phyloP scores from a whole-genome alignment of 352 stramenopile genomes.

The Pythium phragmitis region DNA sequence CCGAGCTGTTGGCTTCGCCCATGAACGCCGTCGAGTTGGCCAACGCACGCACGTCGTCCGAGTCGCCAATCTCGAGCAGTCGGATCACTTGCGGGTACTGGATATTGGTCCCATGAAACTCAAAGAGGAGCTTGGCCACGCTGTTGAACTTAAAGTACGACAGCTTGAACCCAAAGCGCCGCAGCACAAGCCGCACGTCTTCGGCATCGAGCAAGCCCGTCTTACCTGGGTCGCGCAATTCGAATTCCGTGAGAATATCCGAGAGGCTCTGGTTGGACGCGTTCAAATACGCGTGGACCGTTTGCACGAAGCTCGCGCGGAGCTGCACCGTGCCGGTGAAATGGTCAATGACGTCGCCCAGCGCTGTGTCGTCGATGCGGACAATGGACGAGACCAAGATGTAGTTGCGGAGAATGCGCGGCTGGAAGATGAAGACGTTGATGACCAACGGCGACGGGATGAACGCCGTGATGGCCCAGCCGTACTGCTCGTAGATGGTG shows the following conservation, averaged over 20 bases:
- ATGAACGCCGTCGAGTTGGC: background rate
- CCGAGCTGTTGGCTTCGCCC: background rate
- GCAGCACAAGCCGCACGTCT: slow-evolving; percentile 26
- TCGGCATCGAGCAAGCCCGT: slow-evolving; percentile 20
- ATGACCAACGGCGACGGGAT: slow-evolving; percentile 23
- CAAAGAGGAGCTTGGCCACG: slow-evolving; percentile 29
- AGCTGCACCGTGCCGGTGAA: slow-evolving; percentile 29
- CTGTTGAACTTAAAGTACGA: slow-evolving; percentile 35
- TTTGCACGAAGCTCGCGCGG: slow-evolving; percentile 24
- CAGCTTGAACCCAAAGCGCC: slow-evolving; percentile 28
- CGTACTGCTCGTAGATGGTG: slow-evolving; percentile 12
- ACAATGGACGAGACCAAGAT: slow-evolving; percentile 27
- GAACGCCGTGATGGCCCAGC: background rate
- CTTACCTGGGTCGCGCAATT: slow-evolving; percentile 1
- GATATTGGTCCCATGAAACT: slow-evolving; percentile 21
- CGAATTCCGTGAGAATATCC: slow-evolving; percentile 22
- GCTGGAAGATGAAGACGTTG: slow-evolving; percentile 30
- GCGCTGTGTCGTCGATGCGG: slow-evolving; percentile 26
- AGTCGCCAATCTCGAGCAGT: slow-evolving; percentile 24
- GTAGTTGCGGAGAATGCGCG: slow-evolving; percentile 28
- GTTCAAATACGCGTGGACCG: slow-evolving; percentile 22
- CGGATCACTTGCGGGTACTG: slow-evolving; percentile 27
- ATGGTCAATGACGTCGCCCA: slow-evolving; percentile 31
- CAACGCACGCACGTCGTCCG: slow-evolving; percentile 14
- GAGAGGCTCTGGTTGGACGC: slow-evolving; percentile 12